Percentiles rank a stretch among this genome's conserved stretches.
These are phyloP conservation scores for Cicer chorassanicum DNA, from an alignment of 306 rosid species.

Conservation along the genomic window DNA sequence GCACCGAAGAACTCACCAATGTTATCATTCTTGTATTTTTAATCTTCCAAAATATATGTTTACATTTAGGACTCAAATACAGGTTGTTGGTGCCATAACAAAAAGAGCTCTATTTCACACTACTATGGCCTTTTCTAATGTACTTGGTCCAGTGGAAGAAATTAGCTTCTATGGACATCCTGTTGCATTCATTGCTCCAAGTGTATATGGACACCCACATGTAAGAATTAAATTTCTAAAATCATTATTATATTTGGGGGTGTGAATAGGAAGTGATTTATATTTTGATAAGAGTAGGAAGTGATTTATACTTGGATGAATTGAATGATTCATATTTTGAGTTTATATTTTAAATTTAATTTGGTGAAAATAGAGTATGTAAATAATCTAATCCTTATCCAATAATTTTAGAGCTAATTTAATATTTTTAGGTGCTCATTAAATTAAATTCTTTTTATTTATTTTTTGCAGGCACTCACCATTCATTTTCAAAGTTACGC, in stretches of 20 bases:
- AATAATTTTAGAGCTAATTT: not conserved
- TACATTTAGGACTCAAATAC: not conserved
- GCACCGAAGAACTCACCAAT: no score
- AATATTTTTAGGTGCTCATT: not conserved
- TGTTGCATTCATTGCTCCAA: slow-evolving; percentile 58
- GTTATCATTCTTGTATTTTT: not conserved
- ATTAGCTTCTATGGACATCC: slow-evolving; percentile 68
- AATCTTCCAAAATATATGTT: not conserved
- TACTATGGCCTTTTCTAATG: slow-evolving; percentile 59
- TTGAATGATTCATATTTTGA: no score
- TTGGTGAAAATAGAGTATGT: no score
- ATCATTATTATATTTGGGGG: not conserved
- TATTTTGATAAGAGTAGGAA: no score
- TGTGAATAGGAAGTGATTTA: not conserved
- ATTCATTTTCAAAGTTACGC: slow-evolving; percentile 68
- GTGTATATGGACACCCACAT: slow-evolving; percentile 74
- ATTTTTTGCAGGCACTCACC: slow-evolving; percentile 59
- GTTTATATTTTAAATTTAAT: no score
- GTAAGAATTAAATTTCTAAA: slow-evolving; percentile 46
- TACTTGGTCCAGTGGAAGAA: slow-evolving; percentile 71
- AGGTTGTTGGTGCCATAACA: slow-evolving; percentile 56
- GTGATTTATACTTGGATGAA: no score
- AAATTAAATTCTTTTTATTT: not conserved
- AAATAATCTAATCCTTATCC: not conserved
- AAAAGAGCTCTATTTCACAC: slow-evolving; percentile 55